Base-by-base conservation (phyloP, 176 grass and related monocot genomes). In the Saccharum spontaneum region DNA sequence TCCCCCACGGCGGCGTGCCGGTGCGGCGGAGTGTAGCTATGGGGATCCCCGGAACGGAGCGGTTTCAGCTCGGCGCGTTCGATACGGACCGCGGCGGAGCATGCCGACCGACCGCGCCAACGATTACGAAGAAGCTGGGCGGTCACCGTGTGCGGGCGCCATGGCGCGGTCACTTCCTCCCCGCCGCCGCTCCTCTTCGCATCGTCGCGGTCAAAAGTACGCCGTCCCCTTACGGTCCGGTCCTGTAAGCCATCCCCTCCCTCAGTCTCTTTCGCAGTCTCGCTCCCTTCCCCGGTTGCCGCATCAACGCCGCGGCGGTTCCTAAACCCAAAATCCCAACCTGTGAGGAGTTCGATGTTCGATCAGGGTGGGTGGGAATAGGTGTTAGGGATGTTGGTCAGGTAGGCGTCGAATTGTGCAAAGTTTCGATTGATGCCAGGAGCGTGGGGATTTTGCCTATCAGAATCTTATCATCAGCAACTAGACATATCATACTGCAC, bases 241-340 rank as follows among this genome's bases (percentile, higher is more conserved):
- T 80, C 43, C 63, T 46, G 63, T 80, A 80, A 33, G 63, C 64
- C 78, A 23, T 15, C 62, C 60, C 45, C 7, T 40, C 39, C 39
- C 0, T 0, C 38, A 28, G 11, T 46, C 44, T 5, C 8, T 45
- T 1, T 18, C 28, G 12, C 41, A 11, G 10, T 8, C 40, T 67
- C 40, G 9, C 43, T 8, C 18, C 18, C 41, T 16, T n/a, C 38
- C 40, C 11, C 70, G 2, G 40, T 46, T 15, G 39, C 39, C 40
- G n/a, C n/a, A 13, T 8, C 69, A 12, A 43, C 37, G 18, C 37
- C 36, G 10, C 18, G 31, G 8, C 17, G 34, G 16, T 24, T 22
- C 18, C 8, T 5, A 15, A 59, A 14, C 18, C 10, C 34, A 28
- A 28, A 1, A 28, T 28, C 28, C 28, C 28, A 28, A 28, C 28